Conservation (phyloP, 768 basidiomycete genomes). For the Kwoniella botswanensis region DNA sequence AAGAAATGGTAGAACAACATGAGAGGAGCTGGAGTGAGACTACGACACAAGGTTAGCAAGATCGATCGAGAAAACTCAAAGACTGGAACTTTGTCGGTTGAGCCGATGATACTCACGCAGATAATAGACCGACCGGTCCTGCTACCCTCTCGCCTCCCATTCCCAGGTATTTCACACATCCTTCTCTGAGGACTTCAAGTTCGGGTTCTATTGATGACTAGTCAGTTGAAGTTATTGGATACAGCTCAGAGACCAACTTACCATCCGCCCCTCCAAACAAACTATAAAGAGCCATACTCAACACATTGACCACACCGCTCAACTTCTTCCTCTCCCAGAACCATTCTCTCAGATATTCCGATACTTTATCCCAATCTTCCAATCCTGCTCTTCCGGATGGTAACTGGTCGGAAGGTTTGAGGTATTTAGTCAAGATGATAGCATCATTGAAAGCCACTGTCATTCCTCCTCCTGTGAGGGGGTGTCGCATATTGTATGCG, state of each 20-base stretch:
- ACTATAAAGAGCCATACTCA: slow-evolving; percentile 91
- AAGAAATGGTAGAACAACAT: slow-evolving; percentile 92
- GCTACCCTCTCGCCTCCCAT: slow-evolving; percentile 84
- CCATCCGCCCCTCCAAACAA: slow-evolving; percentile 87
- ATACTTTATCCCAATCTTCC: slow-evolving; percentile 59
- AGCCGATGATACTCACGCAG: slow-evolving; percentile 67
- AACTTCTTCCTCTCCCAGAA: slow-evolving; percentile 85
- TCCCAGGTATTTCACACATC: slow-evolving; percentile 98
- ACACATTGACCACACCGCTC: slow-evolving; percentile 84
- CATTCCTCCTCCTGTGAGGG: slow-evolving; percentile 97
- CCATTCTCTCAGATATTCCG: slow-evolving; percentile 69
- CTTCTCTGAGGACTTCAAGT: slow-evolving; percentile 62
- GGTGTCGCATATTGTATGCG: slow-evolving; percentile 99
- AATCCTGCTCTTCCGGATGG: slow-evolving; percentile 51
- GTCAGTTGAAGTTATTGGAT: neutral
- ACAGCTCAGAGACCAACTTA: slow-evolving; percentile 63
- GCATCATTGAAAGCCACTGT: slow-evolving; percentile 91
- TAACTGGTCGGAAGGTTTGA: slow-evolving; percentile 60
- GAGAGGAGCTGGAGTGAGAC: slow-evolving; percentile 77
- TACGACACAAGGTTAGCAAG: slow-evolving; percentile 52
- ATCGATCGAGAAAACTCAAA: neutral
- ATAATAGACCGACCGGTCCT: slow-evolving; percentile 87
- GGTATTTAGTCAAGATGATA: slow-evolving; percentile 69
- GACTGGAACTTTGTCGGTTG: too few species aligned
- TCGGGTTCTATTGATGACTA: slow-evolving; percentile 60